Evolutionary conservation across 2,329 filamentous ascomycete species (phyloP), one percentile per base, ranked within the genome.

Genomic region (Talaromyces sp.): DNA sequence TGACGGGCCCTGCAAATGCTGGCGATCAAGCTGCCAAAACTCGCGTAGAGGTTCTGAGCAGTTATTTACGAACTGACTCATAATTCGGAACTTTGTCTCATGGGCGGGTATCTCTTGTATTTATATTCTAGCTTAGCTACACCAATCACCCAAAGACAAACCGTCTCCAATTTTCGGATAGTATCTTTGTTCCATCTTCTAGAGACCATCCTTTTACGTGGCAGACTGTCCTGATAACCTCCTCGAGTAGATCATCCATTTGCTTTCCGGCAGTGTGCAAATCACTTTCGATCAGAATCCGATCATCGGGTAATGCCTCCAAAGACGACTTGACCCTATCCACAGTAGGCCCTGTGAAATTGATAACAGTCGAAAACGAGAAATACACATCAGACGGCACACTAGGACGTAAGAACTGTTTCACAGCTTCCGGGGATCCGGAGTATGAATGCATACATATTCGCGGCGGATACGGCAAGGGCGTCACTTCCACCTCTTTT

Each of bases 391-490:
- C 83, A 0, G 88, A 87, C 0, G 94, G 94, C 8, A 95, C 87
- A 0, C 85, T 82, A 1, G 87, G 86, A 68, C 90, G 84, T 58
- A 92, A 79, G 72, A 97, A 98, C 75, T 93, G 92, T 69, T 86
- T 89, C 43, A 97, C 79, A 36, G 89, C 85, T 65, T 95, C 89
- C 11, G 87, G 82, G 5, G 89, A 85, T 0, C 92, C 94, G 58
- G 91, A 96, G 77, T 93, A 99, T 0, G 93, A 97, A 77, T 99
- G 95, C 66, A 99, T 86, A 74, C 95, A 99, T 74, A 98, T 89
- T 8, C 93, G 83, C 0, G 93, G 93, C 3, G 95, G 93, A 70
- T 90, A 98, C 0, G 91, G 89, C 67, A 84, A 88, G 1, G 64
- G 59, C 5, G 34, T 51, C 13, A 22, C 27, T 5, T 56, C 61